Percentiles rank a stretch among this genome's conserved stretches.
These are phyloP conservation scores for Tolypocladium amazonense DNA, from an alignment of 2,329 filamentous ascomycete genomes.

Conservation along the genomic window DNA sequence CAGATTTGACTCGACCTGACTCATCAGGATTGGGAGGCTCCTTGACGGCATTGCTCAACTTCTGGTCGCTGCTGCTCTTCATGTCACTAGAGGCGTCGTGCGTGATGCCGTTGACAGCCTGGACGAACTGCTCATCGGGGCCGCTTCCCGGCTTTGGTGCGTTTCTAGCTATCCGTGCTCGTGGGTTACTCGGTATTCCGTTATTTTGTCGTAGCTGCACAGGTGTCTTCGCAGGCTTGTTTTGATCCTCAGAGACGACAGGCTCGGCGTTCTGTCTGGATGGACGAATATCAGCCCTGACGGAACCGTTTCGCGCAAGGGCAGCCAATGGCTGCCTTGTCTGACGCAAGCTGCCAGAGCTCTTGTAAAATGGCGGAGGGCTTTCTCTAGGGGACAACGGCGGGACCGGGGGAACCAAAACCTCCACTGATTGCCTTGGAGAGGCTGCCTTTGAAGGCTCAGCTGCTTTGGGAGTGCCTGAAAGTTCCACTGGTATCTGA, in stretches of 20 bases:
- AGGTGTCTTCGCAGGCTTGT: conserved; percentile 19
- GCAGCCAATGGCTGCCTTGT: conserved; percentile 8
- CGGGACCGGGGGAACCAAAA: conserved; percentile 5
- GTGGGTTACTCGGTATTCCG: conserved; percentile 38
- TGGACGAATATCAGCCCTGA: conserved; percentile 18
- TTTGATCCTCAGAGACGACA: conserved; percentile 5
- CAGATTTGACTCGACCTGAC: conserved; percentile 17
- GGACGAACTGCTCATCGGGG: conserved; percentile 34
- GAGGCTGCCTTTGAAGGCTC: neutral
- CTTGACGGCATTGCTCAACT: conserved; percentile 17
- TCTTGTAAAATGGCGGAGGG: neutral
- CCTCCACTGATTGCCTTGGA: conserved; percentile 2
- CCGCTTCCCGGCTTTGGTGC: conserved; percentile 13
- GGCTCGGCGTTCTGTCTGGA: conserved; percentile 15
- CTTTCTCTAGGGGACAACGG: conserved; percentile 1
- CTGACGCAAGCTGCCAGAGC: neutral
- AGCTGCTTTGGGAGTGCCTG: neutral
- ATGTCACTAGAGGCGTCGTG: conserved; percentile 42
- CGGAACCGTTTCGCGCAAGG: conserved; percentile 20
- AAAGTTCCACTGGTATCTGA: neutral
- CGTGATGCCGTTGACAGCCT: conserved; percentile 46
- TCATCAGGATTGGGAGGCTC: neutral
- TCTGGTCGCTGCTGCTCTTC: conserved; percentile 35
- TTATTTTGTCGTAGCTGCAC: conserved; percentile 33
- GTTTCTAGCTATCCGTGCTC: conserved; percentile 22